These are phyloP conservation scores for Neurospora sp. DNA, from an alignment of 495 filamentous ascomycete species.

Conservation along the genomic window DNA sequence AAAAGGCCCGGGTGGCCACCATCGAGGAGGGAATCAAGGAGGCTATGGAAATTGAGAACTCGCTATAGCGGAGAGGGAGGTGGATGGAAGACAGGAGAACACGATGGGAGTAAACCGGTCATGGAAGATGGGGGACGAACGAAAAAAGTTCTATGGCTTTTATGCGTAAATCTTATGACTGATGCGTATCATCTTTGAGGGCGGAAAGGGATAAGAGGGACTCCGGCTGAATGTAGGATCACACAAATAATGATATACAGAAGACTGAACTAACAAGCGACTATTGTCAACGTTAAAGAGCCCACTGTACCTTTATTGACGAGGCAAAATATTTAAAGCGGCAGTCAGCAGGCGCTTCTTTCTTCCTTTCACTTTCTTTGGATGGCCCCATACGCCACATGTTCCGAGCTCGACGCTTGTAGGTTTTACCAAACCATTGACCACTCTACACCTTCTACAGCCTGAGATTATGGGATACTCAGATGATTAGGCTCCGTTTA, in stretches of 20 bases:
- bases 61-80: constrained; percentile 18
- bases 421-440: background rate
- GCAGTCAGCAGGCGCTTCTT: background rate
- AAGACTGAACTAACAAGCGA: background rate
- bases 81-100: background rate
- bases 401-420: background rate
- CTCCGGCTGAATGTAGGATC: background rate
- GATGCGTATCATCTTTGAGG: background rate
- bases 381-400: background rate
- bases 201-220: background rate
- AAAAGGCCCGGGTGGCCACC: constrained; percentile 46
- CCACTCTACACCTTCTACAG: background rate
- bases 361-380: background rate
- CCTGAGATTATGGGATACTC: background rate
- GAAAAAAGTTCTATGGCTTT: background rate
- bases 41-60: constrained; percentile 49
- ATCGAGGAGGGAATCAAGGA: constrained; percentile 65
- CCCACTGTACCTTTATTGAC: background rate
- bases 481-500: background rate
- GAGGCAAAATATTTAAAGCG: background rate
- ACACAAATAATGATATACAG: background rate
- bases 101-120: too few relatives aligned
- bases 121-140: too few relatives aligned
- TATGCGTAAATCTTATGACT: background rate
- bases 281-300: background rate